phyloP scores from a whole-genome alignment of 257 asterid species.

The Nicotiana paniculata region DNA sequence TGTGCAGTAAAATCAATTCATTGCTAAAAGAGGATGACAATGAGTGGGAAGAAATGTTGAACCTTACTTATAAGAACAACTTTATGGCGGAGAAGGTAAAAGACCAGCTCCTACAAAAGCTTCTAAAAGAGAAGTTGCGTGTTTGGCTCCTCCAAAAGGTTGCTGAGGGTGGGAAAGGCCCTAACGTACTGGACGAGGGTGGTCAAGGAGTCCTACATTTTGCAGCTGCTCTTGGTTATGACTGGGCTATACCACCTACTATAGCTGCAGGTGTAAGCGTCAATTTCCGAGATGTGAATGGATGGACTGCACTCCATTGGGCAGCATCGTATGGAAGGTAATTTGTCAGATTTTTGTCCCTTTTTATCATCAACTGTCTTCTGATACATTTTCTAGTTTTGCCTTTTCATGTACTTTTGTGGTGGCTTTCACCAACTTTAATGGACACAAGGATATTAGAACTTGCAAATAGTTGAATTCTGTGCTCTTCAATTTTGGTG shows the following conservation, averaged over 20 bases:
- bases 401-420: background rate
- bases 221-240: constrained; percentile 84
- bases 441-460: background rate
- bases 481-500: background rate
- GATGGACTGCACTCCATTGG: constrained; percentile 98
- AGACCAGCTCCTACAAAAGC: constrained; percentile 58
- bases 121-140: constrained; percentile 66
- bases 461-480: background rate
- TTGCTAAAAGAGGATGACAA: constrained; percentile 44
- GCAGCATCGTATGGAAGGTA: constrained; percentile 94
- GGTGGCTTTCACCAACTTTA: background rate
- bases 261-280: constrained; percentile 73
- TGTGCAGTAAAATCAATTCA: constrained; percentile 45
- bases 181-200: constrained; percentile 58
- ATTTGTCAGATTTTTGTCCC: background rate
- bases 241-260: constrained; percentile 82
- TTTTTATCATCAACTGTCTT: background rate
- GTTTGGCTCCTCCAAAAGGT: constrained; percentile 72
- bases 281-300: constrained; percentile 78
- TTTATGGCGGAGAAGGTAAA: constrained; percentile 47
- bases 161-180: constrained; percentile 77
- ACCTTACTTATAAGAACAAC: constrained; percentile 35
- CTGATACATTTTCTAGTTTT: background rate
- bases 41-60: constrained; percentile 70
- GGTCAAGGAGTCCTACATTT: constrained; percentile 90